Evolutionary conservation across 139 green algal genomes (phyloP), one percentile per base, ranked within the genome.

Genomic region (Raphidocelis subcapitata): DNA sequence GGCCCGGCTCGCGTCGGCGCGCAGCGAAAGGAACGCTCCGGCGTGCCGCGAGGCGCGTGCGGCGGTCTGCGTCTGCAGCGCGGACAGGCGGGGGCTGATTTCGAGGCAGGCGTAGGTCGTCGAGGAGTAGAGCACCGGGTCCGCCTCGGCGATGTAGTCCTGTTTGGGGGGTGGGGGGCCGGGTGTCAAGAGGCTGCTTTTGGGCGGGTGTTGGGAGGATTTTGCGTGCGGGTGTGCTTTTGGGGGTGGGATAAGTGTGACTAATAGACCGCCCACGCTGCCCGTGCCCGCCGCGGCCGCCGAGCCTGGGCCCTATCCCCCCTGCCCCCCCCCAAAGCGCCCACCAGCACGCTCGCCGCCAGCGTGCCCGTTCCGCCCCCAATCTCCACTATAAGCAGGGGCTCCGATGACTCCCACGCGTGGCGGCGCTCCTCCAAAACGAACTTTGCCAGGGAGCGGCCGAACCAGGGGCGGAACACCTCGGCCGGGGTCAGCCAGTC

Each of bases 341-440:
- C 46, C 67, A 94, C 89, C 85, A 97, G 76, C 0, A 96, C 74
- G 73, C 91, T 80, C 8, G 51, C 54, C 0, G 92, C 92, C 35
- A 97, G 81, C 0, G 86, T 92, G 41, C 91, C 92, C 10, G 87
- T 93, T 35, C 92, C 92, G 14, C 88, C 92, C 1, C 92, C 92
- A 21, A 97, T 73, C 82, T 97, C 91, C 15, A 87, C 76, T 0
- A 97, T 88, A 12, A 52, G n/a, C 44, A 97, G 75, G 32, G 85
- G 82, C 33, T 68, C 29, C n/a, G 21, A 4, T 21, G 23, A 5
- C 28, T 31, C 21, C 49, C n/a, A n/a, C 0, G 32, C 49, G 49
- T 77, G 61, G 18, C 69, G 67, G 23, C 70, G 24, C 31, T 20
- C 33, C 46, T 77, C 70, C 47, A 70, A 31, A 16, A 77, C 55